Percentiles rank a stretch among this genome's conserved stretches.
These are phyloP conservation scores for Collybiopsis confluens DNA, from an alignment of 768 basidiomycete genomes.

Conservation along the genomic window DNA sequence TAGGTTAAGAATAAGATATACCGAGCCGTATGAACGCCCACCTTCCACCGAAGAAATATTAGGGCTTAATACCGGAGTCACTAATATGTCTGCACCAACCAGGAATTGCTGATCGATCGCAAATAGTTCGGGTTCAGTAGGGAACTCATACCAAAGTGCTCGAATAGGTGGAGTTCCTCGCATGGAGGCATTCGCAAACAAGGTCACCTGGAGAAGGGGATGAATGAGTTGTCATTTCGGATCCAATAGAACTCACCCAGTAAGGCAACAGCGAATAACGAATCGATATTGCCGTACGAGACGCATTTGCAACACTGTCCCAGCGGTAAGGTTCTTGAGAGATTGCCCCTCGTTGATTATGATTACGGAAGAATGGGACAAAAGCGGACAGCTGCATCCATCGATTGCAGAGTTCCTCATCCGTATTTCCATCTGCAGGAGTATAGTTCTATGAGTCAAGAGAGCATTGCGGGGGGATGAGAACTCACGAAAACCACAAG, in stretches of 20 bases:
- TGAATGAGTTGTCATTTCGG: neutral
- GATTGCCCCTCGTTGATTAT: slow-evolving; percentile 61
- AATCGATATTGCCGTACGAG: slow-evolving; percentile 64
- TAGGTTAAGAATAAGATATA: neutral
- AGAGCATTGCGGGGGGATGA: slow-evolving; percentile 1
- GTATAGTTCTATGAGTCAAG: no score
- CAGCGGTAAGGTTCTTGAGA: slow-evolving; percentile 80
- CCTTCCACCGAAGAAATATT: slow-evolving; percentile 67
- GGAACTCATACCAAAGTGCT: slow-evolving; percentile 78
- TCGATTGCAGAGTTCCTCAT: slow-evolving; percentile 78
- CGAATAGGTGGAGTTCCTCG: slow-evolving; percentile 67
- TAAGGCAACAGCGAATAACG: slow-evolving; percentile 74
- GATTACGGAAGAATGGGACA: slow-evolving; percentile 79
- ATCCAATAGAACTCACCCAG: slow-evolving; percentile 48
- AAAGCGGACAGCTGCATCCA: slow-evolving; percentile 90
- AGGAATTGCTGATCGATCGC: slow-evolving; percentile 66
- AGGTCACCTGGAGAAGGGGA: slow-evolving; percentile 48
- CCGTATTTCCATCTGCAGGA: slow-evolving; percentile 48
- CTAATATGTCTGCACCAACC: slow-evolving; percentile 64
- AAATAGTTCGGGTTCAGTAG: slow-evolving; percentile 61
- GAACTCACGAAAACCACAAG: slow-evolving; percentile 57
- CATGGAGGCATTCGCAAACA: slow-evolving; percentile 65
- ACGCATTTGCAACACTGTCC: slow-evolving; percentile 75
- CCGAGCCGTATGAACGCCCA: slow-evolving; percentile 19
- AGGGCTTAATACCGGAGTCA: slow-evolving; percentile 71